Evolutionary conservation across 1,284 basidiomycete species (phyloP).

Genomic region (Rhodotorula sp.): DNA sequence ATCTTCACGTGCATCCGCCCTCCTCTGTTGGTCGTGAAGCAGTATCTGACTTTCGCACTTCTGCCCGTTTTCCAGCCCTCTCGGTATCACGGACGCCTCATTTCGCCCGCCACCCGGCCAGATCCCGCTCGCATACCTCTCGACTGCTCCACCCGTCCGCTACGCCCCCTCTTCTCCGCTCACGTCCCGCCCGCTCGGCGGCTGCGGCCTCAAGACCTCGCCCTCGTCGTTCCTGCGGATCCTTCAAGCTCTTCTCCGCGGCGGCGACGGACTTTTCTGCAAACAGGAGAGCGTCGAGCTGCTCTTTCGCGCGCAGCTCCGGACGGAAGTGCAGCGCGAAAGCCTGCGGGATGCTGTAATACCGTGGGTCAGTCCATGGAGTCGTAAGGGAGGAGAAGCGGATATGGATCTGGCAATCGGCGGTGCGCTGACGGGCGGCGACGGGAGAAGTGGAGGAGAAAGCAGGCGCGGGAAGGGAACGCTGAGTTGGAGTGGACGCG

Average conservation of each 20-base stretch:
- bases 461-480: not conserved
- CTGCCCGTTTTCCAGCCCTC: constrained; percentile 15
- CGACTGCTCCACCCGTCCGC: not conserved
- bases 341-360: not conserved
- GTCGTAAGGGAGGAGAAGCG: not conserved
- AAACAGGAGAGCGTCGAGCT: constrained; percentile 21
- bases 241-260: constrained; percentile 23
- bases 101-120: constrained; percentile 2
- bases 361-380: not conserved
- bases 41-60: not conserved
- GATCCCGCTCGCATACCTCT: constrained; percentile 5
- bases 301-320: constrained; percentile 24
- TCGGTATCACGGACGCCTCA: constrained; percentile 32
- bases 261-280: constrained; percentile 17
- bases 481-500: constrained; percentile 13
- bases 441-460: not conserved
- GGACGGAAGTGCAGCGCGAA: not conserved
- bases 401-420: not conserved
- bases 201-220: constrained; percentile 23
- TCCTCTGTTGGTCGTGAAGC: not conserved
- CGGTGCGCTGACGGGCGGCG: not conserved
- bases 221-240: constrained; percentile 27
- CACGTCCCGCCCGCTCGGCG: constrained; percentile 9
- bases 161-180: not conserved
- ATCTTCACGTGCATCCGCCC: constrained; percentile 23